Percentiles rank a stretch among this genome's conserved stretches.
Evolutionary conservation across 2,329 filamentous ascomycete species (phyloP).

Genomic region (Fusarium sacchari): DNA sequence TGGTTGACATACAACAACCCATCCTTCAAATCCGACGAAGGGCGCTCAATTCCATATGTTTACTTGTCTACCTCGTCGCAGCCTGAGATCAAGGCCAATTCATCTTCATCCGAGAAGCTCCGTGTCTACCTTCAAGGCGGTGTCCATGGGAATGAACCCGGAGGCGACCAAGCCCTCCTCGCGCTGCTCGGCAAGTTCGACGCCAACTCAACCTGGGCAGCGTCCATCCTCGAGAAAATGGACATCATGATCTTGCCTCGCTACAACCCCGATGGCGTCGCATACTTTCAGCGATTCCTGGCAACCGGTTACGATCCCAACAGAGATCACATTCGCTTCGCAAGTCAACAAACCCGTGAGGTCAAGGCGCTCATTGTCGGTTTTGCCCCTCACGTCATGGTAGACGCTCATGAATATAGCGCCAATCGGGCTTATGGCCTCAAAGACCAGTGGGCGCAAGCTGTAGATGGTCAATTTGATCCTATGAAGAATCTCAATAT

Average conservation of each 20-base stretch:
- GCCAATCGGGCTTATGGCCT: conserved; percentile 41
- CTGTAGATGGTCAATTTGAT: conserved; percentile 42
- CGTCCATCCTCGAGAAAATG: conserved; percentile 40
- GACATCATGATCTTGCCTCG: conserved; percentile 45
- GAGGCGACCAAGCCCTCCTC: conserved; percentile 41
- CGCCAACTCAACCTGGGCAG: conserved; percentile 40
- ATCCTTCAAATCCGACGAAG: conserved; percentile 36
- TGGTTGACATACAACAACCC: conserved; percentile 41
- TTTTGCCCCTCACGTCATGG: conserved; percentile 40
- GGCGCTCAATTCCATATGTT: conserved; percentile 38
- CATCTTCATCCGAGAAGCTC: conserved; percentile 34
- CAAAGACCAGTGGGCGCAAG: conserved; percentile 37
- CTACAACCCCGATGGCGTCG: conserved; percentile 45
- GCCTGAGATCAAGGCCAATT: conserved; percentile 22
- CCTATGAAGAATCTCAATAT: conserved; percentile 45
- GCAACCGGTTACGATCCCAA: conserved; percentile 44
- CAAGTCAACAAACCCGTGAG: conserved; percentile 37
- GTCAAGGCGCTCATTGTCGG: conserved; percentile 40
- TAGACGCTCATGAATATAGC: conserved; percentile 43
- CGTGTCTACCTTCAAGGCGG: conserved; percentile 44
- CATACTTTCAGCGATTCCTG: conserved; percentile 43
- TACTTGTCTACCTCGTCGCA: conserved; percentile 18
- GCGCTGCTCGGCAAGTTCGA: conserved; percentile 44
- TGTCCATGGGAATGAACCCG: conserved; percentile 46
- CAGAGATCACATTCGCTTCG: conserved; percentile 43